phyloP scores from a whole-genome alignment of 2,329 filamentous ascomycete species.

The Penicillium sp. region DNA sequence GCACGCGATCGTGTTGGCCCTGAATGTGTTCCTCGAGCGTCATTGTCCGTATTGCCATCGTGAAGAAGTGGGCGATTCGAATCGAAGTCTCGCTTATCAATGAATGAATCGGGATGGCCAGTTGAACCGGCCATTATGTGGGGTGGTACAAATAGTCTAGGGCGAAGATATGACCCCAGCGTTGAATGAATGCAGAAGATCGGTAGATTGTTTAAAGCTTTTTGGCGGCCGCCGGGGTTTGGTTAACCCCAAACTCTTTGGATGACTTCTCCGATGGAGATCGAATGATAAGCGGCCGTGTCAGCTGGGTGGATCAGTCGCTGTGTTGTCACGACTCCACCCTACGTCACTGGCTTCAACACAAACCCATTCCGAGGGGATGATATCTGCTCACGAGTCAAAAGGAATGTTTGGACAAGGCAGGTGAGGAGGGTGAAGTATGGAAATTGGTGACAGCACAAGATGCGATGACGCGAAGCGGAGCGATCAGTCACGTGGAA shows the following conservation, averaged over 20 bases:
- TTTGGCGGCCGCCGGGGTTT: not conserved
- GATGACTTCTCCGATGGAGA: no score
- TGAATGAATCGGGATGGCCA: slow-evolving; percentile 18
- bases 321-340: slow-evolving; percentile 14
- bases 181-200: no score
- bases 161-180: not conserved
- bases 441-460: not conserved
- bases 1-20: slow-evolving; percentile 18
- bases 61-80: slow-evolving; percentile 34
- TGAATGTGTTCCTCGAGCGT: slow-evolving; percentile 21
- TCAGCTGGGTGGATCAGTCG: slow-evolving; percentile 23
- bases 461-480: not conserved
- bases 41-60: slow-evolving; percentile 13
- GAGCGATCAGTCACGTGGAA: not conserved
- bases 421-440: not conserved
- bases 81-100: slow-evolving; percentile 47
- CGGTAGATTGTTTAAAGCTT: not conserved
- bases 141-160: not conserved
- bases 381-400: no score
- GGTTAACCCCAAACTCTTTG: no score
- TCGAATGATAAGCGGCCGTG: slow-evolving; percentile 14
- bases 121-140: slow-evolving; percentile 24
- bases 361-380: slow-evolving; percentile 2
- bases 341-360: slow-evolving; percentile 18
- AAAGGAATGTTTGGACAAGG: no score